Evolutionary conservation across 2,329 filamentous ascomycete genomes (phyloP), one percentile per base, ranked within the genome.

Genomic region (Xylariaceae sp.): DNA sequence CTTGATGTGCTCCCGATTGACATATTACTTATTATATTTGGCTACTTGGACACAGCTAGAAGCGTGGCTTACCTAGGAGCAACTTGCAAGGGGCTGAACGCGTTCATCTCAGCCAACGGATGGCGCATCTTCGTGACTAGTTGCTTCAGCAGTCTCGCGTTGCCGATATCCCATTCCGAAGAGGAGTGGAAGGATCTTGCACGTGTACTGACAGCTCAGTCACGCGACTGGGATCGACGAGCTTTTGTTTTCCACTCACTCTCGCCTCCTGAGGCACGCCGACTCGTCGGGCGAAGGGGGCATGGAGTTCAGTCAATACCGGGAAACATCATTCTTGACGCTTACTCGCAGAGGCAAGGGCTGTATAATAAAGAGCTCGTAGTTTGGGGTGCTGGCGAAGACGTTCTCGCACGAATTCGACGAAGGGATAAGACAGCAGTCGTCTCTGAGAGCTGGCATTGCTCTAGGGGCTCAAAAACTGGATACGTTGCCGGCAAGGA

Each of bases 171-270:
- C n/a, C 55, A 56, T 2, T 57, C 61, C 4, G 40, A 54, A 71
- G 57, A 60, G 9, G 59, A 66, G 10, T 65, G 66, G 66, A 55
- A 11, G 3, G 53, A 57, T 9, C 55, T 78, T 21, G 79, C 79
- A 6, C 70, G 76, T 21, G 73, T 72, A 0, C 64, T 81, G 36
- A 81, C 81, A 0, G 77, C 76, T 58, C 75, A 82, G 48, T 75
- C 77, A 23, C 73, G 79, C 5, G 79, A 77, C 60, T 83, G 81
- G 81, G 80, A 82, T 42, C 74, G 72, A 45, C 74, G 78, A 1
- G 68, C 74, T 0, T 59, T 77, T 16, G 70, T 71, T 13, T 73
- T 82, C 50, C 70, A 71, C 42, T 64, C 73, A 11, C 67, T 53
- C 35, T 47, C 52, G 11, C 61, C 64, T 2, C 55, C 50, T 3